Conservation (phyloP, 345 rosid genomes). For the Rhodamnia rubescens region DNA sequence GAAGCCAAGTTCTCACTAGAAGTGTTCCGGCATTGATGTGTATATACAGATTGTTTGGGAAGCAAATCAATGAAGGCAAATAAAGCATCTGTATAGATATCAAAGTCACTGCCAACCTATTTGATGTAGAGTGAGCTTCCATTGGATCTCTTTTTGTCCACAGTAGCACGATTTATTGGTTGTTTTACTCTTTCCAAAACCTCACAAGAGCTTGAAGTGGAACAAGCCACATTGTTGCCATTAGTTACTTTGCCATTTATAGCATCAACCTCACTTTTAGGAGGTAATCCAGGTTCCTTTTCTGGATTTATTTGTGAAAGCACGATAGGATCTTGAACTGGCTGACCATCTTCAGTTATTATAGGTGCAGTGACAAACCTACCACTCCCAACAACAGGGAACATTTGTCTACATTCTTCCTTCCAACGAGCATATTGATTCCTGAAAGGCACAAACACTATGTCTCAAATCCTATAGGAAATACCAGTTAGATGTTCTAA, state of each 20-base stretch:
- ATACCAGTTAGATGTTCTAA: neutral
- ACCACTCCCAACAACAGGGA: conserved; percentile 87
- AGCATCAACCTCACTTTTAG: neutral
- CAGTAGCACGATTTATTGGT: neutral
- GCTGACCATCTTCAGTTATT: conserved; percentile 72
- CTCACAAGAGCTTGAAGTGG: neutral
- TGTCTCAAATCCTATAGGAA: neutral
- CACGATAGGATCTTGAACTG: conserved; percentile 80
- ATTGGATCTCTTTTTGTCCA: conserved; percentile 72
- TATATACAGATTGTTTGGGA: neutral
- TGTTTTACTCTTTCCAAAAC: conserved; percentile 26
- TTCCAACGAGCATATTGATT: conserved; percentile 66
- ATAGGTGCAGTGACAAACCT: conserved; percentile 81
- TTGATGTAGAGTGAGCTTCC: conserved; percentile 88
- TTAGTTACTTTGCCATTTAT: neutral
- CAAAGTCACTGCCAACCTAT: conserved; percentile 48
- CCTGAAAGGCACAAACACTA: conserved; percentile 25
- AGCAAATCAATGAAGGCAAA: neutral
- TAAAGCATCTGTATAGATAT: neutral
- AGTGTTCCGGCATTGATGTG: neutral
- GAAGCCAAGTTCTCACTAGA: neutral
- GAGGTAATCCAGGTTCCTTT: conserved; percentile 10
- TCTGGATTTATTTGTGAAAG: conserved; percentile 54
- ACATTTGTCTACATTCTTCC: conserved; percentile 55
- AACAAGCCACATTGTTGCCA: conserved; percentile 2